Percentiles rank a stretch among this genome's conserved stretches.
Conservation (phyloP, 164 flowering plant species). For the Nymphaea colorata region DNA sequence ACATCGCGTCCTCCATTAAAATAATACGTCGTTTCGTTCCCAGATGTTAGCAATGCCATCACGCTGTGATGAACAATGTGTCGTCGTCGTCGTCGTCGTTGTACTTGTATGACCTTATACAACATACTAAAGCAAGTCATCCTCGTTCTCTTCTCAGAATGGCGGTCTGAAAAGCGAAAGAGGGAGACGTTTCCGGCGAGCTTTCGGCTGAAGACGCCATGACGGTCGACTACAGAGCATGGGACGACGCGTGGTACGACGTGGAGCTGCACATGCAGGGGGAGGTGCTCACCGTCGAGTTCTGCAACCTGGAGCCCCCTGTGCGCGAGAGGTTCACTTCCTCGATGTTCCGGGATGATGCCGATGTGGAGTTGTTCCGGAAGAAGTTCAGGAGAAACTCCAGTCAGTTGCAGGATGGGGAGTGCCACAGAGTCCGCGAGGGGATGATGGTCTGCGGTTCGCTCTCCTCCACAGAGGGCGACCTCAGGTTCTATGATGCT, state of each 20-base stretch:
- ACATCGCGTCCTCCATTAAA: too few species aligned
- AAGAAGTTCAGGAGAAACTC: constrained; percentile 29
- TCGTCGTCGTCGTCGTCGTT: too few species aligned
- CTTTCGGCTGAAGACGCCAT: too few species aligned
- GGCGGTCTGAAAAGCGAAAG: too few species aligned
- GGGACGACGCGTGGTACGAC: constrained; percentile 45
- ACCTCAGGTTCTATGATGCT: constrained; percentile 41
- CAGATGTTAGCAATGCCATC: too few species aligned
- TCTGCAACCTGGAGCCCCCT: constrained; percentile 5
- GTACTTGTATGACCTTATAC: too few species aligned
- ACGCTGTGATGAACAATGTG: too few species aligned
- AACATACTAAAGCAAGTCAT: too few species aligned
- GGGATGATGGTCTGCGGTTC: constrained; percentile 31
- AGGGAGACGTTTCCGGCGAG: too few species aligned
- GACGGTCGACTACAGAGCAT: constrained; percentile 23
- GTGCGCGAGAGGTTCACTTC: constrained; percentile 8
- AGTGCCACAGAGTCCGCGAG: constrained; percentile 20
- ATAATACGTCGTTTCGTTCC: too few species aligned
- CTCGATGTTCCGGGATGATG: constrained; percentile 10
- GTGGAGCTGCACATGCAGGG: constrained; percentile 8
- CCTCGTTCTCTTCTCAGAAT: too few species aligned
- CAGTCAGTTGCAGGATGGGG: constrained; percentile 36
- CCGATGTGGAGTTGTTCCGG: constrained; percentile 16
- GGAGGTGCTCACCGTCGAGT: constrained; percentile 23
- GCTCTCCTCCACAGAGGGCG: constrained; percentile 4